These are phyloP conservation scores for Paecilomyces formosus DNA, from an alignment of 2,329 filamentous ascomycete genomes.

Conservation along the genomic window DNA sequence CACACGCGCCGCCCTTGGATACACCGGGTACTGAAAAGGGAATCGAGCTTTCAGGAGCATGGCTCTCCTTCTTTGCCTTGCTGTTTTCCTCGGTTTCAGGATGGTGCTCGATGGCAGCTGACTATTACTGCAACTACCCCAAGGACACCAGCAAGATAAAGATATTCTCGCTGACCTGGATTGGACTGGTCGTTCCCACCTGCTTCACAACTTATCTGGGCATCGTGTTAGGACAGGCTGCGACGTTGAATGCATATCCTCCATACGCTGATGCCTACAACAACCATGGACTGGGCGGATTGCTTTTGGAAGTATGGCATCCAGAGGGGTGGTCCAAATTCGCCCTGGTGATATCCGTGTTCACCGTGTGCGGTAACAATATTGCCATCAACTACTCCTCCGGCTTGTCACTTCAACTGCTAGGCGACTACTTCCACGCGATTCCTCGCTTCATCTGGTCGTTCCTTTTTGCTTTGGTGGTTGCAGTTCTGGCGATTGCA, in stretches of 20 bases:
- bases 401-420: constrained; percentile 12
- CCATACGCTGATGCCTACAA: not conserved
- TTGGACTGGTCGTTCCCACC: not conserved
- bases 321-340: not conserved
- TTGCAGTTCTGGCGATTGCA: constrained; percentile 10
- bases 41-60: constrained; percentile 14
- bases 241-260: not conserved
- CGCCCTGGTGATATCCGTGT: not conserved
- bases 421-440: constrained; percentile 10
- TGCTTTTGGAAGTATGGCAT: not conserved
- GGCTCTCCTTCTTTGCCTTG: constrained; percentile 1
- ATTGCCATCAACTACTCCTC: constrained; percentile 14
- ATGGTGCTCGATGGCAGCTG: not conserved
- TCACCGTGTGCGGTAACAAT: constrained; percentile 7
- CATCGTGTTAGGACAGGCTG: not conserved
- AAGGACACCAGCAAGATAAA: not conserved
- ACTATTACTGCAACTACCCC: not conserved
- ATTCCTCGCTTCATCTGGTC: constrained; percentile 15
- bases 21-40: not conserved
- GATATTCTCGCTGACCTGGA: not conserved
- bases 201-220: not conserved
- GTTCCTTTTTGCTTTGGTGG: constrained; percentile 6
- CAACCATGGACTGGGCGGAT: not conserved
- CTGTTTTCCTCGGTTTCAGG: not conserved
- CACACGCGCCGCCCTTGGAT: constrained; percentile 2